These are phyloP conservation scores for Coniochaeta pulveracea DNA, from an alignment of 2,329 filamentous ascomycete genomes.

Conservation along the genomic window DNA sequence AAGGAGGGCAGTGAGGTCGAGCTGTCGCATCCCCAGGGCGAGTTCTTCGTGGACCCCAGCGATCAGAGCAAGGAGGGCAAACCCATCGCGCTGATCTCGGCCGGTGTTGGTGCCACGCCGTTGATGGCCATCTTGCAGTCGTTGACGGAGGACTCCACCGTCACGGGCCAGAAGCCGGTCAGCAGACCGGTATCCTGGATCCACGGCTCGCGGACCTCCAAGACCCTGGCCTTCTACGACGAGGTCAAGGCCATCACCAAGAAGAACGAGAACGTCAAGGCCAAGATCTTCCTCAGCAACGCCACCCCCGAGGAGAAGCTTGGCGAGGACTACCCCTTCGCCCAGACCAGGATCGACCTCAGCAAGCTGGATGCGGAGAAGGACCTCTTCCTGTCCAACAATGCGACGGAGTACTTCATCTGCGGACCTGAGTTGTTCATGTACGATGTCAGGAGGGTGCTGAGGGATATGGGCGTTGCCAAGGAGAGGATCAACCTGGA, in stretches of 20 bases:
- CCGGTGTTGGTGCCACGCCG: conserved; percentile 58
- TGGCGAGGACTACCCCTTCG: conserved; percentile 45
- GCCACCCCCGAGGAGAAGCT: conserved; percentile 27
- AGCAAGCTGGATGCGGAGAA: conserved; percentile 36
- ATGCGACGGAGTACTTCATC: conserved; percentile 53
- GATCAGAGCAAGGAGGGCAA: conserved; percentile 24
- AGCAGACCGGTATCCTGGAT: conserved; percentile 48
- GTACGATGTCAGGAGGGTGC: conserved; percentile 40
- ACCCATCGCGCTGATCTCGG: conserved; percentile 55
- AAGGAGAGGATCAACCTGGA: conserved; percentile 53
- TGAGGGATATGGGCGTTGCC: conserved; percentile 45
- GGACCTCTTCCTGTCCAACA: conserved; percentile 43
- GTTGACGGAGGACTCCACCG: conserved; percentile 18
- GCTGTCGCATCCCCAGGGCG: conserved; percentile 43
- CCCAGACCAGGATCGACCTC: conserved; percentile 45
- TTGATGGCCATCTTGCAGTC: conserved; percentile 54
- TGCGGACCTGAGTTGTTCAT: conserved; percentile 66
- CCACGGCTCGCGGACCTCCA: conserved; percentile 43
- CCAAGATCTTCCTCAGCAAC: conserved; percentile 46
- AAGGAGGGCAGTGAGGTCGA: conserved; percentile 40
- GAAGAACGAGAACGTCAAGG: conserved; percentile 33
- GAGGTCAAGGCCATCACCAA: conserved; percentile 32
- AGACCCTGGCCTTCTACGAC: conserved; percentile 41
- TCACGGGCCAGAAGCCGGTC: conserved; percentile 14
- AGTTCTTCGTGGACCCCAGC: conserved; percentile 48